Conservation (phyloP, 2,329 filamentous ascomycete genomes). For the Talaromyces marneffei region DNA sequence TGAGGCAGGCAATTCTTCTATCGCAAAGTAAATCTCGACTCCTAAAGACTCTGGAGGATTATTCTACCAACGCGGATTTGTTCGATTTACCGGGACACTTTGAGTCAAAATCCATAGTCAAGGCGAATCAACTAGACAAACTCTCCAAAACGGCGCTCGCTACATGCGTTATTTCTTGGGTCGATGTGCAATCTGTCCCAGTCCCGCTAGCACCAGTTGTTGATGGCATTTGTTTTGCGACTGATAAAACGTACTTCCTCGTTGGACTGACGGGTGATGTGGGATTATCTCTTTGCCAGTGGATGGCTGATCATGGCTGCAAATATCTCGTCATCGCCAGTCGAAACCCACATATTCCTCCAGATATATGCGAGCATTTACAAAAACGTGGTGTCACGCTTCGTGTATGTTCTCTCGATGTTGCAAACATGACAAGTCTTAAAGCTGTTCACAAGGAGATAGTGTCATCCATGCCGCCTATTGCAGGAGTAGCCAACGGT, state of each 20-base stretch:
- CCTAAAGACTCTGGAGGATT: neutral
- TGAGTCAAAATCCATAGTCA: neutral
- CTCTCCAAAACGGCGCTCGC: neutral
- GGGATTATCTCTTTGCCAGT: constrained; percentile 28
- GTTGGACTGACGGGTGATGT: constrained; percentile 27
- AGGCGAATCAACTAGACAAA: neutral
- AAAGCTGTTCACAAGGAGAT: neutral
- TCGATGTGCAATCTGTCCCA: neutral
- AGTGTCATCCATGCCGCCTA: constrained; percentile 20
- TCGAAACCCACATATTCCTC: constrained; percentile 22
- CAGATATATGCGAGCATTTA: neutral
- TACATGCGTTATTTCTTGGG: constrained; percentile 1
- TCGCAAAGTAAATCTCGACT: neutral
- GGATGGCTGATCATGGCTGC: constrained; percentile 29
- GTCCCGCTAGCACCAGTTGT: neutral
- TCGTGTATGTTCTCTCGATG: neutral
- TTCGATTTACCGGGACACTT: neutral
- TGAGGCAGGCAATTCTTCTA: neutral
- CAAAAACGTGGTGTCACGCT: neutral
- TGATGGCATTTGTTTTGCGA: constrained; percentile 16
- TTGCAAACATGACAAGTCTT: neutral
- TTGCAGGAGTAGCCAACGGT: constrained; percentile 34
- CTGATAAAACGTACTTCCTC: constrained; percentile 28
- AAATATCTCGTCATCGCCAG: constrained; percentile 27
- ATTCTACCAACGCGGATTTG: neutral